phyloP scores from a whole-genome alignment of 225 moss, liverwort and hornwort genomes.

The Polytrichum formosum region DNA sequence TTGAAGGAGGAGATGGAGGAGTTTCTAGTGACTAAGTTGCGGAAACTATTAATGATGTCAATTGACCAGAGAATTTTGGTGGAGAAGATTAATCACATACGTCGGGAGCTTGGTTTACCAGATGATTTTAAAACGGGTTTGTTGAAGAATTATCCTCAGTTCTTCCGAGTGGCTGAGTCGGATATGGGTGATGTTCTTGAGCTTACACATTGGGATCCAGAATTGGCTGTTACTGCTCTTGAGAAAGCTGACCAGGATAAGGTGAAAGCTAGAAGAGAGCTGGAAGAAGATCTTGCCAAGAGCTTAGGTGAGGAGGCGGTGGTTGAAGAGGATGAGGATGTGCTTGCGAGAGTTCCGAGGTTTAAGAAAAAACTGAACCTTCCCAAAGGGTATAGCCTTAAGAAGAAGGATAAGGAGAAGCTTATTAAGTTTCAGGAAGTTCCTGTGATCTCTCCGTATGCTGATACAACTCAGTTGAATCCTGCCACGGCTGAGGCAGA shows the following conservation, averaged over 20 bases:
- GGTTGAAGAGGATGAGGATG: conserved; percentile 51
- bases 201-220: conserved; percentile 71
- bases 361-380: conserved; percentile 58
- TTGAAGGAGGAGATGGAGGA: conserved; percentile 63
- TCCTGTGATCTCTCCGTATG: conserved; percentile 69
- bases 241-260: conserved; percentile 53
- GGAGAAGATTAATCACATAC: conserved; percentile 73
- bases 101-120: conserved; percentile 72
- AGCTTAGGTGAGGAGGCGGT: conserved; percentile 30
- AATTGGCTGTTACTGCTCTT: conserved; percentile 56
- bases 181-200: conserved; percentile 66
- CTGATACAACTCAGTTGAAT: conserved; percentile 41
- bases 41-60: conserved; percentile 94
- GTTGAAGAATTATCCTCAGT: conserved; percentile 40
- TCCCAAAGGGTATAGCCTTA: conserved; percentile 67
- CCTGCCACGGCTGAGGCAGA: conserved; percentile 67
- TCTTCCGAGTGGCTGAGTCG: conserved; percentile 62
- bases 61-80: conserved; percentile 68
- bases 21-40: conserved; percentile 53
- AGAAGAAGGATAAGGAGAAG: conserved; percentile 73
- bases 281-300: conserved; percentile 39
- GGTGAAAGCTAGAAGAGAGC: conserved; percentile 31
- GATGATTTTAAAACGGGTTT: conserved; percentile 68
- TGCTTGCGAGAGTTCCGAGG: conserved; percentile 47
- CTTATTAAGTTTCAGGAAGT: conserved; percentile 71